Percentiles rank a stretch among this genome's conserved stretches.
These are phyloP conservation scores for Diplosphaera chodatii DNA, from an alignment of 139 green algal genomes.

Conservation along the genomic window DNA sequence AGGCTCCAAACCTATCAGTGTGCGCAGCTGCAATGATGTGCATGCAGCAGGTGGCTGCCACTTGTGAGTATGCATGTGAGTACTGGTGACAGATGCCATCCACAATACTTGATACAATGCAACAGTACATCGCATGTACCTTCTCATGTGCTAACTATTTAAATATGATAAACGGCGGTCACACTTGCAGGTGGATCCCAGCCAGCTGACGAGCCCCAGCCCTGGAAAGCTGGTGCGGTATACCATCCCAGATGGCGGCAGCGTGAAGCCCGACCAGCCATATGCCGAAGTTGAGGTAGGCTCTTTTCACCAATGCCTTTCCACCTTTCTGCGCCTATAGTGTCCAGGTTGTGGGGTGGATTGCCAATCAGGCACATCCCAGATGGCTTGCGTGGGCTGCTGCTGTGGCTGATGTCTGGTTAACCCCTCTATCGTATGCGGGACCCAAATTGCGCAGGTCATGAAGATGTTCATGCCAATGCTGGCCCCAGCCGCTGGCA, in stretches of 20 bases:
- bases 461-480: constrained; percentile 96
- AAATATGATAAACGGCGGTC: too few relatives aligned
- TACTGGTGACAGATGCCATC: too few relatives aligned
- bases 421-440: not conserved
- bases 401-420: constrained; percentile 21
- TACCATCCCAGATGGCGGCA: constrained; percentile 62
- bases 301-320: constrained; percentile 4
- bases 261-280: constrained; percentile 55
- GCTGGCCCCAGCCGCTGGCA: constrained; percentile 61
- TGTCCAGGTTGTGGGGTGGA: not conserved
- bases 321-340: too few relatives aligned
- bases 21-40: too few relatives aligned
- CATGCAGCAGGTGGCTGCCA: too few relatives aligned
- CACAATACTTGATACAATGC: too few relatives aligned
- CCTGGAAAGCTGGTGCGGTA: constrained; percentile 79
- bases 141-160: too few relatives aligned
- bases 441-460: constrained; percentile 32
- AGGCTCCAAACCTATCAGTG: too few relatives aligned
- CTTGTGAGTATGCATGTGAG: too few relatives aligned
- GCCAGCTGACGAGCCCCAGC: too few relatives aligned
- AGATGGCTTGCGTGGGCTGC: not conserved
- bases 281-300: constrained; percentile 73
- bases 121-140: too few relatives aligned
- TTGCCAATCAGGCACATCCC: not conserved
- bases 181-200: too few relatives aligned